Evolutionary conservation across 768 basidiomycete genomes (phyloP).

Genomic region (Tulasnella sp.): DNA sequence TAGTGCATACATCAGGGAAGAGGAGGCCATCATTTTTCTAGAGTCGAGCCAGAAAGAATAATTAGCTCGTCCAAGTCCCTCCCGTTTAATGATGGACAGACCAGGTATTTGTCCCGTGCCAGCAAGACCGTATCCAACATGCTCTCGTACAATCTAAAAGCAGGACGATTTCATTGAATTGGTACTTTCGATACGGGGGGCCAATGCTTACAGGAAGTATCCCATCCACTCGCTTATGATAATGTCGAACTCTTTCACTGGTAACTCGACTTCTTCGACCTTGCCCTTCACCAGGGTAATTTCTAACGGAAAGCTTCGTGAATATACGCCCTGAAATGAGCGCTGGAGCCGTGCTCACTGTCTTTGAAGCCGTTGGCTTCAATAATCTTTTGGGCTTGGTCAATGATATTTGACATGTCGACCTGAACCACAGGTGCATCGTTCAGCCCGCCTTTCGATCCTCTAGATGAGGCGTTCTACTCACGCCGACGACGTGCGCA

Average conservation of each 20-base stretch:
- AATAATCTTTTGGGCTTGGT: constrained; percentile 97
- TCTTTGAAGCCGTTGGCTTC: constrained; percentile 96
- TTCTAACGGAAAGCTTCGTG: constrained; percentile 50
- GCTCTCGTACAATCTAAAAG: constrained; percentile 78
- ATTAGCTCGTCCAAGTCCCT: not conserved
- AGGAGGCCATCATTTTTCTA: constrained; percentile 77
- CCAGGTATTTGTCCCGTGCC: constrained; percentile 96
- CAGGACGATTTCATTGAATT: not conserved
- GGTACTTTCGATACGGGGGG: not conserved
- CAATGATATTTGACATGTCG: constrained; percentile 99
- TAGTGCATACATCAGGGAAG: constrained; percentile 92
- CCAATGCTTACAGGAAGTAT: constrained; percentile 71
- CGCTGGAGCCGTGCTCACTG: constrained; percentile 56
- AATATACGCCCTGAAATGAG: not conserved
- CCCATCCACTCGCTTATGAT: constrained; percentile 99
- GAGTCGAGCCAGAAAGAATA: not conserved
- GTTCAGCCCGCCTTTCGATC: not conserved
- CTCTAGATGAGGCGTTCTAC: constrained; percentile 40
- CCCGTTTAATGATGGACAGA: constrained; percentile 36
- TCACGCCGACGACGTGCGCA: constrained; percentile 87
- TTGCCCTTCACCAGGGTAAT: constrained; percentile 98
- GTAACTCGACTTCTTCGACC: constrained; percentile 89
- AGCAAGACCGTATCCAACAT: constrained; percentile 99
- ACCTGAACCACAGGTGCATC: constrained; percentile 56
- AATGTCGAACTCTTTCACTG: constrained; percentile 92